Conservation (phyloP, 805 yeast genomes). For the Candida wancherniae region DNA sequence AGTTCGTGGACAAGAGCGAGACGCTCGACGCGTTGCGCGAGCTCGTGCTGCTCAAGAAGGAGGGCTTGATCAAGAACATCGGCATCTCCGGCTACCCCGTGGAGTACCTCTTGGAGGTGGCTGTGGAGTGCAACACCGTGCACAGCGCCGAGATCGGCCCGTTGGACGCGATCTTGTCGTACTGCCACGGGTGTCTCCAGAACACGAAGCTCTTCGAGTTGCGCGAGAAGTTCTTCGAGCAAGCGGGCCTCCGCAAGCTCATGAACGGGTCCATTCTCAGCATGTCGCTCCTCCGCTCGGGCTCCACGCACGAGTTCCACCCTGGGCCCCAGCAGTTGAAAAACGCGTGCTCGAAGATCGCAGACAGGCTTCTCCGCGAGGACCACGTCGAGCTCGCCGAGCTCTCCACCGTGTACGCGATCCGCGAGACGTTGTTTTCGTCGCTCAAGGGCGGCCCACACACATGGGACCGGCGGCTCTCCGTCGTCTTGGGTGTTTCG, state of each 20-base stretch:
- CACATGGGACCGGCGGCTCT: constrained; percentile 30
- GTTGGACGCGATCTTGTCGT: constrained; percentile 72
- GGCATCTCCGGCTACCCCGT: constrained; percentile 91
- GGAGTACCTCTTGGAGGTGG: constrained; percentile 53
- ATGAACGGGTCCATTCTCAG: constrained; percentile 81
- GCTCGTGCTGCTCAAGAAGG: constrained; percentile 53
- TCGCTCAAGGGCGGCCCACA: too few species aligned
- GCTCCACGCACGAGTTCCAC: constrained; percentile 68
- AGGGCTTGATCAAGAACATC: constrained; percentile 58
- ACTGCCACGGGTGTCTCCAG: constrained; percentile 79
- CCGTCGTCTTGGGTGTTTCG: constrained; percentile 77
- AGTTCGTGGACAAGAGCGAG: constrained; percentile 57
- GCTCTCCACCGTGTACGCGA: constrained; percentile 72
- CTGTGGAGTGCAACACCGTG: constrained; percentile 29
- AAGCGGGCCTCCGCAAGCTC: constrained; percentile 54
- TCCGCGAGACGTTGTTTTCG: constrained; percentile 38
- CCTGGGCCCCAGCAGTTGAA: constrained; percentile 66
- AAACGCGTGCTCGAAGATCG: constrained; percentile 45
- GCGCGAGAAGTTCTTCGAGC: constrained; percentile 43
- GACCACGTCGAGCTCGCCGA: constrained; percentile 67
- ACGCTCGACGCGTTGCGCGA: constrained; percentile 61
- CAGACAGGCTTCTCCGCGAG: constrained; percentile 29
- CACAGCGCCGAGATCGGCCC: constrained; percentile 46
- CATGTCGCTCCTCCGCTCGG: constrained; percentile 77
- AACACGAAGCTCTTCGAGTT: constrained; percentile 51